Conservation (phyloP, 495 filamentous ascomycete species). For the Platismatia glauca region DNA sequence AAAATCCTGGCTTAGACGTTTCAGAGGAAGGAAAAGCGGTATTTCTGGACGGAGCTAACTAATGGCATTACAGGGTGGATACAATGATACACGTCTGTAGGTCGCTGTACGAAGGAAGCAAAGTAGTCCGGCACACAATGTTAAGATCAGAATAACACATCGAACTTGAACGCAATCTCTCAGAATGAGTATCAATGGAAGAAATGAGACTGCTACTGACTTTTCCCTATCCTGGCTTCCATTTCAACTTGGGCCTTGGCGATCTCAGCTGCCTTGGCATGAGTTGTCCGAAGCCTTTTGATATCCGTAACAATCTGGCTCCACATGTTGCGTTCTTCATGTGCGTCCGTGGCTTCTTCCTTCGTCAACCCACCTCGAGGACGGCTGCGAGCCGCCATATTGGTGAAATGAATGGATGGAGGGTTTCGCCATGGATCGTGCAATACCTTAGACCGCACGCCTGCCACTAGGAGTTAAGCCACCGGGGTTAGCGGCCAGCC, state of each 20-base stretch:
- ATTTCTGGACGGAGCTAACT: neutral
- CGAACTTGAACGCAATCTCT: neutral
- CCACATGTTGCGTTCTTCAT: constrained; percentile 59
- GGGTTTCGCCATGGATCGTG: neutral
- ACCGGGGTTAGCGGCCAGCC: constrained; percentile 4
- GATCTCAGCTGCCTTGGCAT: constrained; percentile 34
- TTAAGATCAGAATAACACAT: neutral
- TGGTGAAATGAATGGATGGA: neutral
- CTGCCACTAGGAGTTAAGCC: neutral
- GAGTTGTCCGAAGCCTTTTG: constrained; percentile 28
- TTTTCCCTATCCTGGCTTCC: constrained; percentile 30
- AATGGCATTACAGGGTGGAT: neutral
- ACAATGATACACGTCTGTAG: neutral
- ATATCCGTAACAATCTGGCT: constrained; percentile 51
- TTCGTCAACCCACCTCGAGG: constrained; percentile 33
- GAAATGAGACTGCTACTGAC: constrained; percentile 2
- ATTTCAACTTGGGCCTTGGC: constrained; percentile 46
- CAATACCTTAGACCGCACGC: neutral
- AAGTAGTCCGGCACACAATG: neutral
- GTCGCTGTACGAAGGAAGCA: neutral
- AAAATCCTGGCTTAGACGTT: neutral
- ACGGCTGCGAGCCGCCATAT: constrained; percentile 37
- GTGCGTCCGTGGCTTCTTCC: constrained; percentile 38
- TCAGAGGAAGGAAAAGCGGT: neutral
- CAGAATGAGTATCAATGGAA: neutral